Conservation (phyloP, 2,329 filamentous ascomycete species). For the Fusarium verticillioides region DNA sequence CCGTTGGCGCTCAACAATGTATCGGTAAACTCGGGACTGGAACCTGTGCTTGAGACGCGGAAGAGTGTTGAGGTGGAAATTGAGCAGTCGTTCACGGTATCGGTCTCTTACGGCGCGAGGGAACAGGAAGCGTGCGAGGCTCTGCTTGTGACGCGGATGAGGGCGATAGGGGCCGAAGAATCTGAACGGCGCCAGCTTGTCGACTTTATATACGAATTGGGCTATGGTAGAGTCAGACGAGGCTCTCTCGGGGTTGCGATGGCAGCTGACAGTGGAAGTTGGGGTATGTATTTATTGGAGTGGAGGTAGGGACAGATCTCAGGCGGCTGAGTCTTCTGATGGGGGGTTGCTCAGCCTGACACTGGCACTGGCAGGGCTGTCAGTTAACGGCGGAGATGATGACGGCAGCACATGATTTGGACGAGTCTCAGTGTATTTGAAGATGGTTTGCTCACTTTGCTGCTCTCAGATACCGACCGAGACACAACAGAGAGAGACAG, state of each 20-base stretch:
- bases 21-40: constrained; percentile 81
- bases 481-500: constrained; percentile 11
- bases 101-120: constrained; percentile 70
- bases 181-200: constrained; percentile 59
- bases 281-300: not conserved
- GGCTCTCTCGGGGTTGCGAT: constrained; percentile 19
- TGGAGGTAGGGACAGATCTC: constrained; percentile 22
- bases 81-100: constrained; percentile 73
- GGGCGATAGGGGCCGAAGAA: constrained; percentile 52
- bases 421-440: constrained; percentile 22
- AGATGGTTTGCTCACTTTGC: not conserved
- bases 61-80: constrained; percentile 79
- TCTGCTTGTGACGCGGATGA: constrained; percentile 57
- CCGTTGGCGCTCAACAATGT: constrained; percentile 73
- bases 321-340: constrained; percentile 49
- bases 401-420: constrained; percentile 43
- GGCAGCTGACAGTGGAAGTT: constrained; percentile 17
- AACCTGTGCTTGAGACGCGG: constrained; percentile 75
- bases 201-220: constrained; percentile 3
- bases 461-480: constrained; percentile 25
- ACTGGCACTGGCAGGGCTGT: constrained; percentile 33
- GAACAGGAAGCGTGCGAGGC: constrained; percentile 74
- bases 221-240: constrained; percentile 23
- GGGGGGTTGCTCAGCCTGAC: constrained; percentile 36
- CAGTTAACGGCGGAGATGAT: constrained; percentile 30